Evolutionary conservation across 345 rosid genomes (phyloP).

Genomic region (Gossypium rotundifolium): DNA sequence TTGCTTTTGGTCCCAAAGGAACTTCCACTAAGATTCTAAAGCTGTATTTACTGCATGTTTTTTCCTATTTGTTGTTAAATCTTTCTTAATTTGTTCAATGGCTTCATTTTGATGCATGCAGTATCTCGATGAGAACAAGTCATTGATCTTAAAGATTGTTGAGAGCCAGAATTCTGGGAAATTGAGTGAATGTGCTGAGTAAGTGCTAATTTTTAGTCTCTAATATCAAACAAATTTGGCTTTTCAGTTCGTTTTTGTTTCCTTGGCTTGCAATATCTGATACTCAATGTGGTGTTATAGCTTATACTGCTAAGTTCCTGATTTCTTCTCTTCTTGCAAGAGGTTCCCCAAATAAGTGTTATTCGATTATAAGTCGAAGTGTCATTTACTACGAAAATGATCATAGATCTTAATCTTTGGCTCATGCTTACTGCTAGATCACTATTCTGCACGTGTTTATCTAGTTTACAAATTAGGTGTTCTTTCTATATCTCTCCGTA

Average conservation of each 20-base stretch:
- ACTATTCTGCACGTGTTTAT: background rate
- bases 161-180: constrained; percentile 98
- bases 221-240: background rate
- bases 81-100: constrained; percentile 9
- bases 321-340: background rate
- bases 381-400: background rate
- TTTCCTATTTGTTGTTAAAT: background rate
- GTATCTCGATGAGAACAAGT: constrained; percentile 99
- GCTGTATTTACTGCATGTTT: background rate
- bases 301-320: background rate
- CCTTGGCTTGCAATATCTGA: background rate
- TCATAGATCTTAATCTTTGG: background rate
- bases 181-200: constrained; percentile 95
- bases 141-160: constrained; percentile 97
- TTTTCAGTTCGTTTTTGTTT: too few relatives aligned
- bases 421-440: background rate
- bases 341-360: background rate
- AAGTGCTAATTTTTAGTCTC: constrained; percentile 26
- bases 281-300: background rate
- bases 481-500: background rate
- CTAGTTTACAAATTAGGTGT: background rate
- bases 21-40: background rate
- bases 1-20: background rate
- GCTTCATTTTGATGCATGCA: constrained; percentile 30
- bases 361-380: background rate